phyloP scores from a whole-genome alignment of 352 stramenopile species.

The Phytophthora constricta region DNA sequence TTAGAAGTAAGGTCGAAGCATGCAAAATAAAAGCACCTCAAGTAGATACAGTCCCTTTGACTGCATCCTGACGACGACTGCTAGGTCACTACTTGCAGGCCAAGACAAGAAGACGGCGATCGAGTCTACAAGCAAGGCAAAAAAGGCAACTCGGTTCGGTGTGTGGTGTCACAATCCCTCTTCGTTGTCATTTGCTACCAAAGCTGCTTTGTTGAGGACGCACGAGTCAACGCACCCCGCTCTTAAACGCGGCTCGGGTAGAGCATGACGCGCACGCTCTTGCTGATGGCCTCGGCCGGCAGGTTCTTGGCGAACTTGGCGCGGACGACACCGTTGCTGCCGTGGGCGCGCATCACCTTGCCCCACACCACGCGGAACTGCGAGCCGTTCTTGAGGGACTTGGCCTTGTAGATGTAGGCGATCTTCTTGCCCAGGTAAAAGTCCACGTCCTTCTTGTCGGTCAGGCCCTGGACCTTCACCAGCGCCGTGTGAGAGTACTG shows the following conservation, averaged over 20 bases:
- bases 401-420: slow-evolving; percentile 99
- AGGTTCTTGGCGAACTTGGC: slow-evolving; percentile 99
- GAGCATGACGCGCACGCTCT: slow-evolving; percentile 98
- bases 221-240: slow-evolving; percentile 27
- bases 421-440: slow-evolving; percentile 99
- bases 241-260: slow-evolving; percentile 99
- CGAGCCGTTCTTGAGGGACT: slow-evolving; percentile 94
- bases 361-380: slow-evolving; percentile 99
- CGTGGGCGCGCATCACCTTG: slow-evolving; percentile 97
- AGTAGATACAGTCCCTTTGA: too few species aligned
- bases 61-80: too few species aligned
- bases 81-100: too few species aligned
- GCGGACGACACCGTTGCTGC: slow-evolving; percentile 98
- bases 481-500: slow-evolving; percentile 98
- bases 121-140: slow-evolving; percentile 1
- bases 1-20: too few species aligned
- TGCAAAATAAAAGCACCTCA: too few species aligned
- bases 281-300: slow-evolving; percentile 96
- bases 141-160: slow-evolving; percentile 11
- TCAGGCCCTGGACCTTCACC: slow-evolving; percentile 99
- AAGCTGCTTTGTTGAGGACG: slow-evolving; percentile 37
- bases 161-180: slow-evolving; percentile 54
- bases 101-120: too few species aligned
- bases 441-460: slow-evolving; percentile 97
- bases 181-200: slow-evolving; percentile 58